phyloP scores from a whole-genome alignment of 2,329 filamentous ascomycete species.

The Chaetomiaceae sp. region DNA sequence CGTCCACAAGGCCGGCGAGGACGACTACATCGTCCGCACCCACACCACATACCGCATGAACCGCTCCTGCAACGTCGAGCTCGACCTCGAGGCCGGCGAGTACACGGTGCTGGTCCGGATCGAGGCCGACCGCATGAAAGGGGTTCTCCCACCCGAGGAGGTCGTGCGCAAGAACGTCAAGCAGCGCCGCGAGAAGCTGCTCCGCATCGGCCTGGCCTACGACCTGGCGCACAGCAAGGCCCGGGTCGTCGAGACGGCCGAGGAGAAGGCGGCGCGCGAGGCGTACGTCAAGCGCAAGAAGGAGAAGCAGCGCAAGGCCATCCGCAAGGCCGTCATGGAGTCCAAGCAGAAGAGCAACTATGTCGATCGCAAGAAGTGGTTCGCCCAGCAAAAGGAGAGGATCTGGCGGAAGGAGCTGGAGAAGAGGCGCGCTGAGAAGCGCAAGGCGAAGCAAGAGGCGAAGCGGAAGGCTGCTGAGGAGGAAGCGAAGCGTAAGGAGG shows the following conservation, averaged over 20 bases:
- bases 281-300: constrained; percentile 43
- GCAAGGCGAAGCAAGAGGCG: constrained; percentile 25
- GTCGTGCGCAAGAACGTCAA: constrained; percentile 51
- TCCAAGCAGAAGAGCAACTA: constrained; percentile 34
- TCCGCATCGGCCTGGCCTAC: constrained; percentile 54
- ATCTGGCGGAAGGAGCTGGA: constrained; percentile 37
- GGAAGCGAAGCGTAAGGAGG: constrained; percentile 9
- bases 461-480: constrained; percentile 26
- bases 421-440: constrained; percentile 27
- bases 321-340: constrained; percentile 41
- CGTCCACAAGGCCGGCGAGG: constrained; percentile 43
- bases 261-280: constrained; percentile 47
- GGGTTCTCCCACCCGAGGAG: constrained; percentile 47
- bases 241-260: constrained; percentile 45
- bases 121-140: constrained; percentile 44
- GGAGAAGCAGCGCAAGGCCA: constrained; percentile 47
- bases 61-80: constrained; percentile 55
- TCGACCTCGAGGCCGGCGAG: constrained; percentile 52
- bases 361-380: constrained; percentile 36
- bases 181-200: constrained; percentile 53
- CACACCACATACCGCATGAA: constrained; percentile 56
- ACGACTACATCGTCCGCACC: constrained; percentile 57
- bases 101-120: constrained; percentile 56
- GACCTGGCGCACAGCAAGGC: constrained; percentile 59
- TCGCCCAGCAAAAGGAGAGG: constrained; percentile 33